Evolutionary conservation across 192 early-diverging fungal genomes (phyloP), one percentile per base, ranked within the genome.

Genomic region (Diversispora epigaea): DNA sequence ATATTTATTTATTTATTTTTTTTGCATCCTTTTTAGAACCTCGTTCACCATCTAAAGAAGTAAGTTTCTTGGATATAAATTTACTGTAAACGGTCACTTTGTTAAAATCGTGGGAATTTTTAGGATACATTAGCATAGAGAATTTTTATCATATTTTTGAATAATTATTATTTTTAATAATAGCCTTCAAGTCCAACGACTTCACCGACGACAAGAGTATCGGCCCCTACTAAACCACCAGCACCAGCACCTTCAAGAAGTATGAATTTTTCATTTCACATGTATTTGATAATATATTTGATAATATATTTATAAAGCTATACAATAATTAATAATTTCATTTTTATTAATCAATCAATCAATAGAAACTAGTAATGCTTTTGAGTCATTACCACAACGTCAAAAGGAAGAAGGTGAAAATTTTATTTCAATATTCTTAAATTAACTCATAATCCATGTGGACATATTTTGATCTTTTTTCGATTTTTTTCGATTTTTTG

Each of bases 21-120:
- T 17, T 14, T 71, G 11, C 63, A 15, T 56, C 62, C 45, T 25
- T 56, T 52, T 19, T 68, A 70, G 78, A 82, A 22, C 68, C 60
- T 62, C 21, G 46, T 10, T 62, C 57, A 49, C 73, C 73, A 47
- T 45, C 22, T 46, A 74, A 70, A 69, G 77, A 78, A 78, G 75
- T 78, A 77, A 77, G 39, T 40, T 8, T 19, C 6, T 70, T 41
- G 40, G 21, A 17, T 71, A 19, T 57, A 21, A 22, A 9, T 44
- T 21, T 7, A 39, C 7, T n/a, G 15, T 32, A 32, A 32, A 32
- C 25, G 25, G 25, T 32, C 25, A 32, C 25, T 32, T 32, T 32
- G 25, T 32, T 32, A 32, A 2, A 32, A 32, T 32, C 25, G 25
- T 32, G 25, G 2, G 25, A 32, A 32, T 2, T 32, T 32, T 32